These are phyloP conservation scores for Lachancea thermotolerans DNA, from an alignment of 805 yeast species.

Conservation along the genomic window DNA sequence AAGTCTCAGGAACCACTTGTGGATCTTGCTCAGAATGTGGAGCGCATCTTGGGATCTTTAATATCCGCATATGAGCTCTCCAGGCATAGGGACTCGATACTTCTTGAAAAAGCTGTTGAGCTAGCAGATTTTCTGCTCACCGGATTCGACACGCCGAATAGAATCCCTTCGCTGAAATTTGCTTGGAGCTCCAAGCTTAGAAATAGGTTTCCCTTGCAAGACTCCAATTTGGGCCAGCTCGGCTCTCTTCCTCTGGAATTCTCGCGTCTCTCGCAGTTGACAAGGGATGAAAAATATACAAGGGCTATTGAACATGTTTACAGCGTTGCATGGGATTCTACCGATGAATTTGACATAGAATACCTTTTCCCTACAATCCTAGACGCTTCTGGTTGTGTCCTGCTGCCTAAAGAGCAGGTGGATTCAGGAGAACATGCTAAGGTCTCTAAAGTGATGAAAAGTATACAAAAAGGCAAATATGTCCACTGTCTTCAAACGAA, in stretches of 20 bases:
- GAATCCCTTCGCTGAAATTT: conserved; percentile 43
- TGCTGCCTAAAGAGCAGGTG: conserved; percentile 26
- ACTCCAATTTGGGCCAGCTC: conserved; percentile 39
- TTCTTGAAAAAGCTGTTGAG: conserved; percentile 36
- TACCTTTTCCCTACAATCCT: conserved; percentile 39
- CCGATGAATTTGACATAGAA: conserved; percentile 32
- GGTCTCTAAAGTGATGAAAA: conserved; percentile 33
- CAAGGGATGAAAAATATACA: conserved; percentile 42
- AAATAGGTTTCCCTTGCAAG: conserved; percentile 35
- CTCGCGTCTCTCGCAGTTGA: conserved; percentile 44
- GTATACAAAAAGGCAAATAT: conserved; percentile 27
- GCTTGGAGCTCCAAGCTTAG: conserved; percentile 35
- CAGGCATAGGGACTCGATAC: conserved; percentile 27
- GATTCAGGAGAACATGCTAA: conserved; percentile 30
- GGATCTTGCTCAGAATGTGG: conserved; percentile 46
- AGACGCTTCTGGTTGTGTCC: conserved; percentile 47
- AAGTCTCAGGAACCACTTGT: conserved; percentile 35
- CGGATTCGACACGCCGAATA: conserved; percentile 54
- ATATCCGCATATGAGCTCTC: conserved; percentile 48
- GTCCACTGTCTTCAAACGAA: conserved; percentile 32
- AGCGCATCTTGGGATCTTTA: conserved; percentile 48
- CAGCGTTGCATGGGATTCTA: conserved; percentile 32
- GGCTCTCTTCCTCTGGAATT: conserved; percentile 48
- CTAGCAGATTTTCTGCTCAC: conserved; percentile 45
- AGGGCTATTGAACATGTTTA: conserved; percentile 44